These are phyloP conservation scores for Streptanthus diversifolius DNA, from an alignment of 345 rosid genomes.

Conservation along the genomic window DNA sequence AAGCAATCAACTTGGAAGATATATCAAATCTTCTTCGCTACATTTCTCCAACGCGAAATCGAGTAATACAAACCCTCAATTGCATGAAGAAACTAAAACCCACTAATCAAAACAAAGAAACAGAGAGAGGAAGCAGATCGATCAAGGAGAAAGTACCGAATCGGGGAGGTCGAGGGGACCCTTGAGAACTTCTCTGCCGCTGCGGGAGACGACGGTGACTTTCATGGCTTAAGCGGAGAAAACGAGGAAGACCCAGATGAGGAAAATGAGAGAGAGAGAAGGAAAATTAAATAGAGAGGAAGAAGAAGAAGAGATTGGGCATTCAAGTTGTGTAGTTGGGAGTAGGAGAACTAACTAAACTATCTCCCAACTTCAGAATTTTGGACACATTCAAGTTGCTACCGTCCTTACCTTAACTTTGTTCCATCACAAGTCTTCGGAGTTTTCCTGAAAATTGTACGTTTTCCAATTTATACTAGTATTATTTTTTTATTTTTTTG, in stretches of 20 bases:
- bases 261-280: background rate
- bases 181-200: slow-evolving; percentile 80
- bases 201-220: slow-evolving; percentile 72
- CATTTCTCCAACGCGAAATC: background rate
- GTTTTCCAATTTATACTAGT: too few species aligned
- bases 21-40: background rate
- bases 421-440: too few species aligned
- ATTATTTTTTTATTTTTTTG: too few species aligned
- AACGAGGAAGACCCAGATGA: slow-evolving; percentile 42
- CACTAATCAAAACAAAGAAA: background rate
- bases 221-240: slow-evolving; percentile 48
- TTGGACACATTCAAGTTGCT: background rate
- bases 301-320: slow-evolving; percentile 24
- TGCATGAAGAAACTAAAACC: background rate
- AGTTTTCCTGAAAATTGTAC: too few species aligned
- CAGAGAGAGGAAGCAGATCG: background rate
- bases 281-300: slow-evolving; percentile 12
- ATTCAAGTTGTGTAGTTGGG: slow-evolving; percentile 34
- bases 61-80: background rate
- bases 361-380: slow-evolving; percentile 14
- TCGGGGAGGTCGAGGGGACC: slow-evolving; percentile 72
- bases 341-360: slow-evolving; percentile 33
- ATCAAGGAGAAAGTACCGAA: slow-evolving; percentile 46
- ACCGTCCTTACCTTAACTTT: background rate
- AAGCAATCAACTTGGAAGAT: background rate